Evolutionary conservation across 768 basidiomycete species (phyloP), one percentile per base, ranked within the genome.

Genomic region (Favolaschia claudopus): DNA sequence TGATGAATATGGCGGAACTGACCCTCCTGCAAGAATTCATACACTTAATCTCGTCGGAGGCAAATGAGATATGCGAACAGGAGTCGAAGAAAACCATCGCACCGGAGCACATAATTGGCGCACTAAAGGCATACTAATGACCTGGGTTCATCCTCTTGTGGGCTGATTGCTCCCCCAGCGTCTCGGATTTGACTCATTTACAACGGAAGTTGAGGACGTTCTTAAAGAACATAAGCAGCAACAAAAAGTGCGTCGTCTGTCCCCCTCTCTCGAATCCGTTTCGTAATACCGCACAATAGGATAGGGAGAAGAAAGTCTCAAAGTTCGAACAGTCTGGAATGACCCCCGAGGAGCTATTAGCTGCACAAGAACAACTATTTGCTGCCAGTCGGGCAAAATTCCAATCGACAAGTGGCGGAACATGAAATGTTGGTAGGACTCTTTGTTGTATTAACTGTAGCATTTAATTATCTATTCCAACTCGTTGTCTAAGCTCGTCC

Each of bases 81-180:
- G 95, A 96, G 70, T 93, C 94, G 24, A 98, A 97, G 81, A 99
- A 99, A 80, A 99, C 97, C 1, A 99, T 99, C 67, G 92, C 95
- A 5, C 97, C 97, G 1, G 97, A 99, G 67, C 97, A 99, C 70
- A 95, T 99, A 39, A 90, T 98, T 28, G 79, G 84, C 22, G 97
- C 97, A 6, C 80, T 99, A 54, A 94, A 94, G 79, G 96, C 92
- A 55, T 47, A 36, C 17, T 48, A 12, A 12, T 38, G 43, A 10
- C 17, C 36, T 34, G 24, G 22, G 22, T 44, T 29, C 48, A 29
- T 32, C 24, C n/a, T n/a, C 25, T 33, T 38, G 31, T n/a, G 20
- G 29, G 25, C 43, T 49, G 47, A 51, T 36, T 31, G 49, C 28
- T 68, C 51, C 46, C n/a, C 31, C 63, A 98, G 95, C 86, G 89